Base-by-base conservation (phyloP, 805 yeast genomes). In the Myxozyma kluyveri region DNA sequence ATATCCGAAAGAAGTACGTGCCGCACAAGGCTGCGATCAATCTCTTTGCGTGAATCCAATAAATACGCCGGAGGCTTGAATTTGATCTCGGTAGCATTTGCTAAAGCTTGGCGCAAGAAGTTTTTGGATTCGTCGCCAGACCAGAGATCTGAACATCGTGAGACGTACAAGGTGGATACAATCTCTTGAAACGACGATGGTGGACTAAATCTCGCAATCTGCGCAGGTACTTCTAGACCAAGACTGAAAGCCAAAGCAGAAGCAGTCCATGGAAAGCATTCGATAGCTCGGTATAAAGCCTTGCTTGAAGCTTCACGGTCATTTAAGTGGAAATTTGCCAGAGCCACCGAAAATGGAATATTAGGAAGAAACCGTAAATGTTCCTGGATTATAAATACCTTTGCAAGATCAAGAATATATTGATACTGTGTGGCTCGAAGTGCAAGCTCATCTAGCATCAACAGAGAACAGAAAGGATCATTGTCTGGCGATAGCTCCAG, bases 401-500 rank as follows among this genome's bases (percentile, higher is more conserved):
- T 69, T 1, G 75, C 75, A 31, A 87, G 68, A 18, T 80, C 77
- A 10, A 82, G 72, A 59, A 88, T 64, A 66, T 80, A 88, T 52
- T 79, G 72, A 63, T 76, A 80, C 55, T 87, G 87, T 29, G 76
- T 82, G 33, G 86, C 73, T 68, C 80, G 70, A 2, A 86, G 70
- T 2, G 91, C 83, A 63, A 86, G 88, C 63, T 78, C 82, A 65
- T 89, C 96, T 60, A 89, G 81, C 66, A 88, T 86, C 63, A 84
- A 83, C 57, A 95, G 75, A 10, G 84, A 88, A 21, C 96, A 96
- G 47, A 83, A 71, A 1, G 96, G 96, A 70, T 89, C 96, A 1
- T 81, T 75, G 1, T 95, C 96, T 36, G 67, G 68, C 32, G 80
- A 74, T 27, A 89, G 69, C 1, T 89, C 79, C 56, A 86, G 72